A percentile compares a stretch with the other conserved stretches of the same genome.
These are phyloP conservation scores for Dryas octopetala DNA, from an alignment of 306 rosid genomes.

Conservation along the genomic window DNA sequence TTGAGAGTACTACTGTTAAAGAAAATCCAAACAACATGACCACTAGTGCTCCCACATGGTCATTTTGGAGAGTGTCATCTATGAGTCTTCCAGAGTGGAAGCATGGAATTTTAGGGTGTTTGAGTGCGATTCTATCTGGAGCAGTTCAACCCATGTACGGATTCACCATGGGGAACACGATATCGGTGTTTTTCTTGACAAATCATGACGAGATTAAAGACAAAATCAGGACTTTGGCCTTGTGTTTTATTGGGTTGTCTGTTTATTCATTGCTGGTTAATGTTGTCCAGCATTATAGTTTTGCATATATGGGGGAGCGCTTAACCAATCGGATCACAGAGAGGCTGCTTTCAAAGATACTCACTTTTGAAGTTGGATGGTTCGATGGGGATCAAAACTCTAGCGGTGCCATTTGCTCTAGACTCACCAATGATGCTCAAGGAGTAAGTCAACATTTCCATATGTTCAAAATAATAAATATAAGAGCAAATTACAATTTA, in stretches of 20 bases:
- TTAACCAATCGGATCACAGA: slow-evolving; percentile 47
- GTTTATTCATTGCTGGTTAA: slow-evolving; percentile 26
- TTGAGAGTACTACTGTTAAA: background rate
- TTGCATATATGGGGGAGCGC: slow-evolving; percentile 48
- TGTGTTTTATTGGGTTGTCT: slow-evolving; percentile 29
- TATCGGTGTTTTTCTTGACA: slow-evolving; percentile 31
- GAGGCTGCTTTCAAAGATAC: slow-evolving; percentile 41
- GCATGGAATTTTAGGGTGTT: slow-evolving; percentile 40
- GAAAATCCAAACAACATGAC: background rate
- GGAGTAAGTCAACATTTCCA: too few relatives aligned
- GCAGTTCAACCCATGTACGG: slow-evolving; percentile 39
- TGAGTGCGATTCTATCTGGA: slow-evolving; percentile 37
- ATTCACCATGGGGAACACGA: slow-evolving; percentile 31
- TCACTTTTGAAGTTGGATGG: slow-evolving; percentile 58
- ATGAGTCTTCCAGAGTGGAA: slow-evolving; percentile 49
- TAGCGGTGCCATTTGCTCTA: slow-evolving; percentile 46
- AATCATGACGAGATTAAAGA: slow-evolving; percentile 38
- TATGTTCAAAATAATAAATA: too few relatives aligned
- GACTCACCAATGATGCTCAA: slow-evolving; percentile 50
- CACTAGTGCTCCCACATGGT: background rate
- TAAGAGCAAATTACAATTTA: too few relatives aligned
- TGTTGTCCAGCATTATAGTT: slow-evolving; percentile 43
- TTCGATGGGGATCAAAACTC: slow-evolving; percentile 45
- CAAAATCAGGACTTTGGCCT: slow-evolving; percentile 16
- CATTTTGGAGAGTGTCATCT: slow-evolving; percentile 37